Evolutionary conservation across 2,329 filamentous ascomycete genomes (phyloP), one percentile per base, ranked within the genome.

Genomic region (Fusarium succisae): DNA sequence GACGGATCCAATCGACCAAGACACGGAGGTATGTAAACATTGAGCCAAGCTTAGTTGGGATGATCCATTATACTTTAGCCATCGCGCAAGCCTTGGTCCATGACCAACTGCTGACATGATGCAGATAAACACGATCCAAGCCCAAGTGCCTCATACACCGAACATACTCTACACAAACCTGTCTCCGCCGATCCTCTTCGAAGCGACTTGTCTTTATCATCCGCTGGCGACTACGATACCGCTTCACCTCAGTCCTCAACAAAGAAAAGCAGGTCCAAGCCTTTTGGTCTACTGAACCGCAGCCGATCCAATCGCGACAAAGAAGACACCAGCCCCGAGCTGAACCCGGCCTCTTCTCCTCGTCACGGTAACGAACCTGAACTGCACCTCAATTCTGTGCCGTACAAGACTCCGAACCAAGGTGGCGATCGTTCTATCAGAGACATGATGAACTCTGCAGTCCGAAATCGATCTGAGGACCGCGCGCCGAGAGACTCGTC

Each of bases 381-480:
- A 45, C 39, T 77, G 10, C 65, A 79, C 60, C 80, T 82, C 51
- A 80, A 77, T 63, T 76, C 77, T 39, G 71, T 80, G 14, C 77
- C 81, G 41, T 84, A 91, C 59, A 91, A 88, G 79, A 91, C 91
- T 3, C 89, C 93, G 15, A 90, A 92, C 3, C 81, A 91, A 39
- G 88, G 83, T 43, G 88, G 90, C 76, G 93, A 95, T 64, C 89
- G 91, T 75, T 87, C 91, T 7, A 91, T 92, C 77, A 89, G 90
- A 75, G 89, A 92, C 50, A 91, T 92, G 84, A 91, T 93, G 85
- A 86, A 84, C 71, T 90, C 92, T 37, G 86, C 87, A 30, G 82
- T 87, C 63, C 89, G 93, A 70, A 94, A 93, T 75, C 91, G 92
- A 76, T 95, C 93, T 8, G 90, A 91, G 70, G 94, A 97, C 80